Conservation (phyloP, 495 filamentous ascomycete genomes). For the Penicillium paradoxum region DNA sequence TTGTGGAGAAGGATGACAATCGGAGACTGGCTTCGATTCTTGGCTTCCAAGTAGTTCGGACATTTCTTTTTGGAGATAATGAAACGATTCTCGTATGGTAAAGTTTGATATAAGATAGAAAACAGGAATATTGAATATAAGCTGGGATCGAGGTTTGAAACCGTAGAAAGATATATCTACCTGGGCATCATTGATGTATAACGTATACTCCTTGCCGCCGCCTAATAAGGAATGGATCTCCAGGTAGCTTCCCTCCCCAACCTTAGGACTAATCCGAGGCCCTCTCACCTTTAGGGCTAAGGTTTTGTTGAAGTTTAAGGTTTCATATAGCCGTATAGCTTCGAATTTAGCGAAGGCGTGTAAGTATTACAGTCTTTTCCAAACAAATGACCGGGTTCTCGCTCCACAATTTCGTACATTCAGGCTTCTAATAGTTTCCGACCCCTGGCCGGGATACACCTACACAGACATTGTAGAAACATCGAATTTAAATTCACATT, state of each 20-base stretch:
- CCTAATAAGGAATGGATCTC: slow-evolving; percentile 1
- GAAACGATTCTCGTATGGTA: slow-evolving; percentile 1
- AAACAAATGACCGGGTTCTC: too few relatives aligned
- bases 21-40: not conserved
- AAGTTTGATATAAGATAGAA: not conserved
- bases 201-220: slow-evolving; percentile 1
- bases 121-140: not conserved
- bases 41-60: slow-evolving; percentile 4
- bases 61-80: slow-evolving; percentile 3
- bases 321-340: not conserved
- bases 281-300: not conserved
- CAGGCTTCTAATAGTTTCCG: too few relatives aligned
- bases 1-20: not conserved
- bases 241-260: not conserved
- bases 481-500: too few relatives aligned
- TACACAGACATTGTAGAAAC: too few relatives aligned
- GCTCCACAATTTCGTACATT: too few relatives aligned
- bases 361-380: too few relatives aligned
- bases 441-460: too few relatives aligned
- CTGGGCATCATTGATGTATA: not conserved
- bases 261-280: not conserved
- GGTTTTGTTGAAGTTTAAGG: not conserved
- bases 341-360: too few relatives aligned
- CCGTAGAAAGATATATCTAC: slow-evolving; percentile 1
- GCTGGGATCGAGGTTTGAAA: not conserved